Evolutionary conservation across 169 alveolate species (phyloP).

Genomic region (Plasmodium gonderi): DNA sequence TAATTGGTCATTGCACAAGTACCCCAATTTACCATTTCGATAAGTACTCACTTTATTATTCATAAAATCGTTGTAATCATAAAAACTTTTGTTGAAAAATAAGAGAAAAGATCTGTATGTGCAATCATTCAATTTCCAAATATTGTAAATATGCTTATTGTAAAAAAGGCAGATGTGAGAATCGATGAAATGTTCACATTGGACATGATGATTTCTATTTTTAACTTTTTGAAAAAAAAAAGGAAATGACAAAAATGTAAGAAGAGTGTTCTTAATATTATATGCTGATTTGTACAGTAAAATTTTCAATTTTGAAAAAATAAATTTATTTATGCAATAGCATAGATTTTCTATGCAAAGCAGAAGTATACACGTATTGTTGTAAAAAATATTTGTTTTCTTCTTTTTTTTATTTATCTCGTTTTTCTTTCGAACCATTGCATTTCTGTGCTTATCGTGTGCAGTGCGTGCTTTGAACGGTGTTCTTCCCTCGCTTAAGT

Average conservation of each 20-base stretch:
- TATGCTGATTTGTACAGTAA: constrained; percentile 43
- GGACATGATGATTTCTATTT: neutral
- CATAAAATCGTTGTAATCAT: constrained; percentile 9
- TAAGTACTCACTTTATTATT: neutral
- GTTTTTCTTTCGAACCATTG: too few species aligned
- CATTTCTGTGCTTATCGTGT: neutral
- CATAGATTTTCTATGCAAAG: constrained; percentile 24
- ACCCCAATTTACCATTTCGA: neutral
- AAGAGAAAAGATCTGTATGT: constrained; percentile 42
- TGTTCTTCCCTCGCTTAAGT: too few species aligned
- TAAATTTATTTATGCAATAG: constrained; percentile 9
- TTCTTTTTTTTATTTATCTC: neutral
- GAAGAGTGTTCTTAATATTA: constrained; percentile 36
- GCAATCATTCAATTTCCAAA: constrained; percentile 48
- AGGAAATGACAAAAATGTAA: constrained; percentile 56
- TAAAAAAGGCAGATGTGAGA: constrained; percentile 31
- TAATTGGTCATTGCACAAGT: too few species aligned
- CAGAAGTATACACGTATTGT: constrained; percentile 20
- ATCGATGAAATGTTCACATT: constrained; percentile 61
- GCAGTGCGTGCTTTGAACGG: too few species aligned
- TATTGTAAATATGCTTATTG: constrained; percentile 5
- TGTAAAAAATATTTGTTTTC: constrained; percentile 2
- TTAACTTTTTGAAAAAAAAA: constrained; percentile 38
- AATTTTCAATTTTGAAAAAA: constrained; percentile 1
- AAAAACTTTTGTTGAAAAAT: constrained; percentile 30